These are phyloP conservation scores for Eucalyptus brandiana DNA, from an alignment of 345 rosid species.

Conservation along the genomic window DNA sequence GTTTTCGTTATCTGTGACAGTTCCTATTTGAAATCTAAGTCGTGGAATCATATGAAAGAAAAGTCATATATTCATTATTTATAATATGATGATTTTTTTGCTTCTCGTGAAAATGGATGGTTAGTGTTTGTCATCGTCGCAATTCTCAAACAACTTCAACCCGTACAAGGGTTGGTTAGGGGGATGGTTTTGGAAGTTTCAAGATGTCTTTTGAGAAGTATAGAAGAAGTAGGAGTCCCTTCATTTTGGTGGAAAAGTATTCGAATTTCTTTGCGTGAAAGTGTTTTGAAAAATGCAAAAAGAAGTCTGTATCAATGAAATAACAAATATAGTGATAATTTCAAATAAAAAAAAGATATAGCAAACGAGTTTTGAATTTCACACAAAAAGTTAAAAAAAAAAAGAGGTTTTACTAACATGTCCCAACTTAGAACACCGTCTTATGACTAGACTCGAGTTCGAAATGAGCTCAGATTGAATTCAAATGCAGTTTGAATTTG, in stretches of 20 bases:
- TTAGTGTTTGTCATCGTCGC: rapidly evolving
- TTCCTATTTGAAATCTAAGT: rapidly evolving
- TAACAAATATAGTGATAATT: rapidly evolving
- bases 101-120: not conserved
- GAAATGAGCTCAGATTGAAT: not conserved
- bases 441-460: rapidly evolving
- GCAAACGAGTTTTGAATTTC: rapidly evolving
- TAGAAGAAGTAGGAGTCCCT: not conserved
- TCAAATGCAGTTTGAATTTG: rapidly evolving
- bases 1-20: rapidly evolving
- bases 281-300: rapidly evolving
- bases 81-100: not conserved
- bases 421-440: rapidly evolving
- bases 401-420: rapidly evolving
- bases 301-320: too few relatives aligned
- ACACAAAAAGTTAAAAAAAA: rapidly evolving
- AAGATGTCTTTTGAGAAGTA: not conserved
- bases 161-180: rapidly evolving
- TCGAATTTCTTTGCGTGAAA: rapidly evolving
- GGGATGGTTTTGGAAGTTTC: too few relatives aligned
- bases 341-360: not conserved
- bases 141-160: not conserved
- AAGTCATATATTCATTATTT: not conserved
- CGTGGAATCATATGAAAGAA: rapidly evolving
- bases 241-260: not conserved